Conservation (phyloP, 2,329 filamentous ascomycete genomes). For the Neurospora crassa region DNA sequence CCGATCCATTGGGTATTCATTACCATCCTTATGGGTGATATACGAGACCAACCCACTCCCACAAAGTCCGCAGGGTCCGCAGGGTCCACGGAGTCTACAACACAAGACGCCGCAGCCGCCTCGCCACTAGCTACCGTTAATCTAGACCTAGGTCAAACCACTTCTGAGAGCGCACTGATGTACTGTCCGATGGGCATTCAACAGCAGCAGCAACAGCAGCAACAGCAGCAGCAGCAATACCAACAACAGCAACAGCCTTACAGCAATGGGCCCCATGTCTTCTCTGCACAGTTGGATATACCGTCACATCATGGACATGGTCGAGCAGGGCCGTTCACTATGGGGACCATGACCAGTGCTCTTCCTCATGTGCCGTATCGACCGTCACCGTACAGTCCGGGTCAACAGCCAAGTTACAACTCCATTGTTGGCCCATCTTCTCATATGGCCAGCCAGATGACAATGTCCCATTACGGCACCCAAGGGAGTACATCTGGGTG, state of each 20-base stretch:
- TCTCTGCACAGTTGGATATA: conserved; percentile 34
- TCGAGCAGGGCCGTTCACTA: conserved; percentile 34
- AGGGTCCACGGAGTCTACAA: neutral
- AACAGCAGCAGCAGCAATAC: conserved; percentile 7
- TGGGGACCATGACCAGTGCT: conserved; percentile 34
- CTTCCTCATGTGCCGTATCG: conserved; percentile 33
- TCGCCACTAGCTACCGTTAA: neutral
- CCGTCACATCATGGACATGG: conserved; percentile 21
- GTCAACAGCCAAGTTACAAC: conserved; percentile 23
- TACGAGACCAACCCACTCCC: neutral
- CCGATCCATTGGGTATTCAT: neutral
- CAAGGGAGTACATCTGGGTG: conserved; percentile 26
- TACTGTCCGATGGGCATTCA: neutral
- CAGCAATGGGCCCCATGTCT: conserved; percentile 28
- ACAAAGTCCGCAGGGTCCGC: neutral
- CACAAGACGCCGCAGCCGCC: neutral
- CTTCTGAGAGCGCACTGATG: neutral
- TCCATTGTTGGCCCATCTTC: conserved; percentile 20
- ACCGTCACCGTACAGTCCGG: conserved; percentile 27
- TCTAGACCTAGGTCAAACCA: neutral
- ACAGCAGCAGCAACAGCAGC: neutral
- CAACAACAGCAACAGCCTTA: conserved; percentile 19
- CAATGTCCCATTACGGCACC: conserved; percentile 26
- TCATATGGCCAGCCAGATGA: conserved; percentile 7
- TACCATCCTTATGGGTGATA: neutral